A percentile compares a stretch with the other conserved stretches of the same genome.
Evolutionary conservation across 345 rosid genomes (phyloP).

Genomic region (Reutealis trisperma): DNA sequence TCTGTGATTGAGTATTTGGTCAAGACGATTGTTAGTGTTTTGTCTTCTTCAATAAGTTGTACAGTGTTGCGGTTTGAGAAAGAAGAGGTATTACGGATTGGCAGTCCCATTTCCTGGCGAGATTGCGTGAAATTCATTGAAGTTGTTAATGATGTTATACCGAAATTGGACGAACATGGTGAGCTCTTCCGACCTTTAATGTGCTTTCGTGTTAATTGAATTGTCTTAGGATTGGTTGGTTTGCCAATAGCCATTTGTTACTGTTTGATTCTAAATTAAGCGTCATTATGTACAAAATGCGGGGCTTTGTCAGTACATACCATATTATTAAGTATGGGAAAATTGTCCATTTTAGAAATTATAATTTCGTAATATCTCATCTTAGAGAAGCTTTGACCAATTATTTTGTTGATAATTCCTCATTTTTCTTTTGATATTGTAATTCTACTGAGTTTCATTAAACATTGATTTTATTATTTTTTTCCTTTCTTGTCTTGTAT

Average conservation of each 20-base stretch:
- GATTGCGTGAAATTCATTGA: slow-evolving; percentile 50
- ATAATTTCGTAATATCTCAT: neutral
- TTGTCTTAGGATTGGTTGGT: neutral
- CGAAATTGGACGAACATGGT: slow-evolving; percentile 51
- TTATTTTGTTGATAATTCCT: neutral
- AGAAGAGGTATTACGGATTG: slow-evolving; percentile 50
- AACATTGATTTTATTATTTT: too few relatives aligned
- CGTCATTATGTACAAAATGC: neutral
- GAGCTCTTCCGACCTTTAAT: slow-evolving; percentile 11
- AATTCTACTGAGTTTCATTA: neutral
- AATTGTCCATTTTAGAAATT: neutral
- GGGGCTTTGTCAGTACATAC: neutral
- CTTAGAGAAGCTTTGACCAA: neutral
- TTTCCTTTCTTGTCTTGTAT: neutral
- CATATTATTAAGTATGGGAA: neutral
- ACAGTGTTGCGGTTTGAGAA: slow-evolving; percentile 36
- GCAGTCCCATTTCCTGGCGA: slow-evolving; percentile 44
- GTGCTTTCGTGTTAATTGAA: neutral
- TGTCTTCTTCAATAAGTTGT: slow-evolving; percentile 55
- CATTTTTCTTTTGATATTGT: neutral
- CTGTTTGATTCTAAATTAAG: neutral
- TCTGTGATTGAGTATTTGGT: slow-evolving; percentile 50
- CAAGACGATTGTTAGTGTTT: slow-evolving; percentile 52
- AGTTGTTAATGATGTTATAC: slow-evolving; percentile 39
- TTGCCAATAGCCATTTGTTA: neutral